These are phyloP conservation scores for Viridothelium virens DNA, from an alignment of 495 filamentous ascomycete species.

Conservation along the genomic window DNA sequence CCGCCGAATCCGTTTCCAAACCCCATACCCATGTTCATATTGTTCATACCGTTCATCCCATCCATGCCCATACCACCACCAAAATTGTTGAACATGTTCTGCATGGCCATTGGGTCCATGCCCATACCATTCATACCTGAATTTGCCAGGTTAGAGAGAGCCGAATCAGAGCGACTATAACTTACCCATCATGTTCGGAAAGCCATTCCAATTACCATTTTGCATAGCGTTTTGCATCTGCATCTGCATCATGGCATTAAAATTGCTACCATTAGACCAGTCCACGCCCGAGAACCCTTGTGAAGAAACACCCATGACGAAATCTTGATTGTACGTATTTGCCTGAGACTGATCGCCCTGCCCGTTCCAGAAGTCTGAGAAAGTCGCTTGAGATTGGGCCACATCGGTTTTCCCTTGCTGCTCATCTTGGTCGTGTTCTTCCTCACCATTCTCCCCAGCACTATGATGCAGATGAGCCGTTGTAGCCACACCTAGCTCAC, in stretches of 20 bases:
- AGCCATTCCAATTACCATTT: constrained; percentile 50
- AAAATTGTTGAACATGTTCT: constrained; percentile 82
- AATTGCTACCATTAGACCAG: constrained; percentile 53
- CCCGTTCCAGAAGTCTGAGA: constrained; percentile 1
- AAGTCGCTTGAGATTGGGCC: constrained; percentile 23
- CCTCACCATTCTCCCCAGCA: background rate
- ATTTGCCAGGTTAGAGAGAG: constrained; percentile 12
- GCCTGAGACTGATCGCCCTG: constrained; percentile 22
- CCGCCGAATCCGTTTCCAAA: constrained; percentile 17
- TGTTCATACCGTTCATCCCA: constrained; percentile 44
- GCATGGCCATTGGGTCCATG: constrained; percentile 84
- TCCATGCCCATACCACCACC: constrained; percentile 79
- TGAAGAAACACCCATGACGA: constrained; percentile 44
- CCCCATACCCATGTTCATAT: constrained; percentile 64
- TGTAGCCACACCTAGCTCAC: background rate
- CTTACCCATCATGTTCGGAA: constrained; percentile 83
- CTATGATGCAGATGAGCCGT: constrained; percentile 12
- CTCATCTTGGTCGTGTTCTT: constrained; percentile 15
- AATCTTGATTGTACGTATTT: constrained; percentile 32
- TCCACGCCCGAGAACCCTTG: constrained; percentile 57
- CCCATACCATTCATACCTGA: constrained; percentile 69
- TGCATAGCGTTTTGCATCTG: constrained; percentile 69
- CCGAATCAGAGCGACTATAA: constrained; percentile 18
- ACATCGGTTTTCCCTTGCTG: constrained; percentile 2
- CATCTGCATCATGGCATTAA: constrained; percentile 67